phyloP scores from a whole-genome alignment of 2,329 filamentous ascomycete species.

The Pseudogymnoascus sp. region DNA sequence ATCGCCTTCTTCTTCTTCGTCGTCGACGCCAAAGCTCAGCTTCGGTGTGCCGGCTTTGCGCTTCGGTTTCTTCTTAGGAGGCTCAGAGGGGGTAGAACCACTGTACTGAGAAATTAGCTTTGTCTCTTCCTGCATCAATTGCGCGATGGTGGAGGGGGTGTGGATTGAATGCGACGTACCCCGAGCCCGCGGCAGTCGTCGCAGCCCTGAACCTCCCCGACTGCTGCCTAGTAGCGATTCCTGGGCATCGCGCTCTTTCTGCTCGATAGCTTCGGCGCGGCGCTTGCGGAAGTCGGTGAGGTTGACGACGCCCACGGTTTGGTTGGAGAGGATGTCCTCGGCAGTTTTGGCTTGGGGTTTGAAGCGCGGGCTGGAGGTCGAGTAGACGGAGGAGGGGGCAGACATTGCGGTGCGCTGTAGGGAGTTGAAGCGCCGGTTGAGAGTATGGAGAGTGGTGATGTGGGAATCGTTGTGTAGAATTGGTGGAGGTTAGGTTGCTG shows the following conservation, averaged over 20 bases:
- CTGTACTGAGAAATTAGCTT: conserved; percentile 25
- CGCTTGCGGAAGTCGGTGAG: conserved; percentile 94
- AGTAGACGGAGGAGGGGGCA: conserved; percentile 22
- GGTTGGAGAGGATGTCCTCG: conserved; percentile 30
- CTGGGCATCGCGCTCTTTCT: conserved; percentile 75
- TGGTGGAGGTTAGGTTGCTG: neutral
- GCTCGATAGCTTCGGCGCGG: conserved; percentile 86
- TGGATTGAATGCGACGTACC: conserved; percentile 52
- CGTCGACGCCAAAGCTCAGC: conserved; percentile 63
- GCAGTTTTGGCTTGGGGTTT: conserved; percentile 23
- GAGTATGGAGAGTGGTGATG: no score
- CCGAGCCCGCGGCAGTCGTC: conserved; percentile 38
- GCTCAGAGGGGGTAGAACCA: conserved; percentile 37
- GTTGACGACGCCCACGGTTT: conserved; percentile 73
- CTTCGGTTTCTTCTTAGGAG: conserved; percentile 37
- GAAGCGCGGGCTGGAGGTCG: conserved; percentile 30
- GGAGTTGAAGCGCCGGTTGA: neutral
- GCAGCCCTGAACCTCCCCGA: conserved; percentile 27
- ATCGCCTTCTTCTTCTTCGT: conserved; percentile 45
- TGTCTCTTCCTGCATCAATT: neutral
- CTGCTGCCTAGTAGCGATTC: conserved; percentile 46
- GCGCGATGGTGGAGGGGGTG: no score
- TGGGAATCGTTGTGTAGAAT: neutral
- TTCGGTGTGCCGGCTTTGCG: conserved; percentile 42
- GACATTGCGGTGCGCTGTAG: conserved; percentile 9